Base-by-base conservation (phyloP, 2,329 filamentous ascomycete genomes). In the Diplocarpon rosae region DNA sequence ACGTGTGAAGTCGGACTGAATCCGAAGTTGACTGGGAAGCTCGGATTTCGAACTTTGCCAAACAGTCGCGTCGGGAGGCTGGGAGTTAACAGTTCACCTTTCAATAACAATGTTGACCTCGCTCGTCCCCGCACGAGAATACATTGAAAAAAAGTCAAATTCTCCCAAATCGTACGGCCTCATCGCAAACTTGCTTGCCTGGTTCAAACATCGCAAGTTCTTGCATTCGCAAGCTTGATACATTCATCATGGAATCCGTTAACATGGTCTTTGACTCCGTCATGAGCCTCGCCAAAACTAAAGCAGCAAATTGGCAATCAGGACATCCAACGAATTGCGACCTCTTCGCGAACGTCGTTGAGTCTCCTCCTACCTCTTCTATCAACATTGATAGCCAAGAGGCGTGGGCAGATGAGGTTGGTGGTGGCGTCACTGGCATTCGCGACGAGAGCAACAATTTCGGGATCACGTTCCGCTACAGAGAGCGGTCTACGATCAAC, bases 331-430 rank as follows among this genome's bases (percentile, higher is more conserved):
- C 14, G 13, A 33, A 37, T 15, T 29, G 9, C 24, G 27, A 37
- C 2, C 29, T 20, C 8, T 6, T 15, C 11, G 2, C 12, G 8
- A 10, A 2, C 24, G n/a, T 30, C 13, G 20, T 30, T 5, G 14
- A 42, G 16, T 29, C 15, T 5, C 35, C 11, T 8, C 32, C 40
- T 14, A 20, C 27, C 20, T 31, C 24, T 3, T n/a, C 33, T 8
- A 8, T 37, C 3, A 10, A 3, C 15, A 15, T 37, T 14, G 33
- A 30, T 3, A 24, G 24, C 6, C 20, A 37, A 33, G 20, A 30
- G 5, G 32, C 20, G 12, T 52, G 50, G 50, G 48, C 52, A 15
- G 40, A 46, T 2, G n/a, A 20, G 16, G 42, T 54, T 35, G 52
- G 50, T 14, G 50, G 52, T 10, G 31, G 35, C 27, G 30, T 43